These are phyloP conservation scores for Urtica urens DNA, from an alignment of 306 rosid genomes.

Conservation along the genomic window DNA sequence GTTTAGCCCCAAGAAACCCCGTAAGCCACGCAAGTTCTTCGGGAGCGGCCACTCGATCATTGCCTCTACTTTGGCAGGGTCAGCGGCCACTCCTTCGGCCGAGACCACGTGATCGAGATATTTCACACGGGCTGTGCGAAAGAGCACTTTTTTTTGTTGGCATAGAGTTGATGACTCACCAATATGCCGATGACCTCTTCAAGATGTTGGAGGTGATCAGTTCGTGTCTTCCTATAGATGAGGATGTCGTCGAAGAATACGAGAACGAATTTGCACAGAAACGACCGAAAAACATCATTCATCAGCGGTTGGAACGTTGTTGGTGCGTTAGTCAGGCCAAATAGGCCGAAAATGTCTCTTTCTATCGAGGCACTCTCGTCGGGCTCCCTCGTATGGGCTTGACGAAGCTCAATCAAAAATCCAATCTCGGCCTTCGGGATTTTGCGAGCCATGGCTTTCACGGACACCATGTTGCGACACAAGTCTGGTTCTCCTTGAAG, in stretches of 20 bases:
- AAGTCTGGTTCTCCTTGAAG: too few species aligned
- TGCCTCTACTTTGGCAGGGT: not conserved
- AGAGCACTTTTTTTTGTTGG: not conserved
- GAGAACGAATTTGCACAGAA: not conserved
- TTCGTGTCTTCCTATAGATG: not conserved
- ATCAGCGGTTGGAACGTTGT: not conserved
- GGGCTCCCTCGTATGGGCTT: too few species aligned
- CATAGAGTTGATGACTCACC: not conserved
- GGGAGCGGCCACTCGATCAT: not conserved
- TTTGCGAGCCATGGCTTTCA: too few species aligned
- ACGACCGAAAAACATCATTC: not conserved
- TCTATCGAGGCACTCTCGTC: too few species aligned
- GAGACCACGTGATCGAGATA: not conserved
- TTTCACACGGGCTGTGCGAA: not conserved
- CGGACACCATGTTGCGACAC: too few species aligned
- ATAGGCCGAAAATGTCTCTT: too few species aligned
- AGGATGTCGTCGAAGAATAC: not conserved
- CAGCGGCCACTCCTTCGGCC: not conserved
- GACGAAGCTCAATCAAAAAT: too few species aligned
- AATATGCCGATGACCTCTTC: accelerated
- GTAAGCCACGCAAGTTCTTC: not conserved
- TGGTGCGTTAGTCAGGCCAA: not conserved
- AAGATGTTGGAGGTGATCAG: not conserved
- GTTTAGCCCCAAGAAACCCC: not conserved
- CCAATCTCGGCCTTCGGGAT: too few species aligned